Base-by-base conservation (phyloP, 106 monocot genomes). In the Dendrobium chrysotoxum region DNA sequence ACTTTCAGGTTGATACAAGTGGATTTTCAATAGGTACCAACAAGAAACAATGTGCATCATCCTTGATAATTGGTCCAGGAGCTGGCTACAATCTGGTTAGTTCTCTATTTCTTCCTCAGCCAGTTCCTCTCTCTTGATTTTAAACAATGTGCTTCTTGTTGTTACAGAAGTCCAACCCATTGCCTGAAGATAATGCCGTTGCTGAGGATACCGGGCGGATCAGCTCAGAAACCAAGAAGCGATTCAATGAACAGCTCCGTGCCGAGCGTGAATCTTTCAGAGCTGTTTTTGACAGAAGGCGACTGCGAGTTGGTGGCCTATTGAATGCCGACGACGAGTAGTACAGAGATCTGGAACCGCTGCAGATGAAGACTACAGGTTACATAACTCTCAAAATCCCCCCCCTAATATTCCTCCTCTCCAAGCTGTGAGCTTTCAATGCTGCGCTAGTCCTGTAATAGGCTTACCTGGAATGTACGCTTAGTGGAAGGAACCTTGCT, bases 41-140 rank as follows among this genome's bases (percentile, higher is more conserved):
- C 28, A 89, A 83, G 64, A 86, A 83, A 81, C 80, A 78, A 28
- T 81, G 20, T 15, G 54, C 58, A 35, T 85, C 83, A n/a, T 89
- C 95, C 66, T 80, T 97, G 77, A 79, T 94, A 57, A 92, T 98
- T 65, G 97, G 97, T 46, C 89, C 96, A 45, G 96, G 96, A 41
- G 80, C 87, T 50, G 96, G 96, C 55, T 97, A 97, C 81, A 94
- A 94, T 86, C 85, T 94, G 92, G 96, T 92, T 23, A 82, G 96
- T 79, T n/a, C 17, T 73, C 28, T 76, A 6, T 80, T 25, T 26
- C 74, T 75, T 75, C 42, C 10, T n/a, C 2, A 42, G 18, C 1
- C 5, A 41, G 4, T 15, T 20, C 42, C 74, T 74, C 40, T 20
- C 41, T 75, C n/a, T 40, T 41, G 3, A 5, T 28, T 71, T 18